Evolutionary conservation across 139 green algal species (phyloP).

Genomic region (Tetratostichococcus sp.): DNA sequence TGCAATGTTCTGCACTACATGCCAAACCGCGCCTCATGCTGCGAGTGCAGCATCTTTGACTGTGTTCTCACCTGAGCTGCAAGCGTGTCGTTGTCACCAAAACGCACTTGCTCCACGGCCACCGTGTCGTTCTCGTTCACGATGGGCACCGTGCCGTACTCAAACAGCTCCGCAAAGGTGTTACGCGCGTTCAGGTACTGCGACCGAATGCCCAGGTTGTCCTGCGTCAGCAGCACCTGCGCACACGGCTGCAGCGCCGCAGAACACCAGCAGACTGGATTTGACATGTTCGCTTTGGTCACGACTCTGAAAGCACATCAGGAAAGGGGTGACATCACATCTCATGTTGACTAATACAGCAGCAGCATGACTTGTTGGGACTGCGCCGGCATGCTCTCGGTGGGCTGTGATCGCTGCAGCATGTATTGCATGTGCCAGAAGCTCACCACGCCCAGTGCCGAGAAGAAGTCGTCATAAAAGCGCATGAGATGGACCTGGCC

Average conservation of each 20-base stretch:
- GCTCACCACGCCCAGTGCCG: conserved; percentile 69
- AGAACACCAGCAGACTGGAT: no score
- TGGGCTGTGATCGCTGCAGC: no score
- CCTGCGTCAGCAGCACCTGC: conserved; percentile 89
- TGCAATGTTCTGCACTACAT: no score
- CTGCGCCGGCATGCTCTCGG: no score
- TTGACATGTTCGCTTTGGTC: neutral
- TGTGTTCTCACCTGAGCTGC: conserved; percentile 83
- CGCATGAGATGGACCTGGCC: conserved; percentile 80
- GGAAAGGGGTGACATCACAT: neutral
- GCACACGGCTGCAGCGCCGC: conserved; percentile 58
- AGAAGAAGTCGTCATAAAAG: conserved; percentile 90
- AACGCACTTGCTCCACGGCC: conserved; percentile 76
- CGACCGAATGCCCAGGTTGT: conserved; percentile 76
- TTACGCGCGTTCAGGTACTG: conserved; percentile 88
- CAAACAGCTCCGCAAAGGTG: conserved; percentile 85
- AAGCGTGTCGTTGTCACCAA: conserved; percentile 97
- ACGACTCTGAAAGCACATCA: neutral
- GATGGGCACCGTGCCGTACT: conserved; percentile 74
- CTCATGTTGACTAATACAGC: no score
- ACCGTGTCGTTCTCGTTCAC: conserved; percentile 97
- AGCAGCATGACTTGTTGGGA: no score
- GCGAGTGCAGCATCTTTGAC: no score
- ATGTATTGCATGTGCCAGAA: neutral
- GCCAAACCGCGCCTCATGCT: no score